phyloP scores from a whole-genome alignment of 495 filamentous ascomycete genomes.

The Elasticomyces elasticus region DNA sequence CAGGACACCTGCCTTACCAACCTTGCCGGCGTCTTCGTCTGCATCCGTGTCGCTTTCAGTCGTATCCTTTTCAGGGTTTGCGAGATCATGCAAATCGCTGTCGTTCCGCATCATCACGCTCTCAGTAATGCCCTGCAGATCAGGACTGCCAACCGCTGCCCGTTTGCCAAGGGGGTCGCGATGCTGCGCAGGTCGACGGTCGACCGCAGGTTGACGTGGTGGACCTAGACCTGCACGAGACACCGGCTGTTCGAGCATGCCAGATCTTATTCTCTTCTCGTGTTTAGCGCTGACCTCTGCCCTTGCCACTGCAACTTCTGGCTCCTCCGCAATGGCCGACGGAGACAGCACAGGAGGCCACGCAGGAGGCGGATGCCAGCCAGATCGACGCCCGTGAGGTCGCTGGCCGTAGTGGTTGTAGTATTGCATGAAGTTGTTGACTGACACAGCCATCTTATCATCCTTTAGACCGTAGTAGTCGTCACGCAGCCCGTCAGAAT shows the following conservation, averaged over 20 bases:
- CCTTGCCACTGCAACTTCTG: not conserved
- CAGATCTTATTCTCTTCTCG: not conserved
- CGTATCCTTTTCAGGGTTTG: not conserved
- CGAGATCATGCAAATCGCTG: slow-evolving; percentile 4
- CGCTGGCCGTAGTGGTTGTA: slow-evolving; percentile 42
- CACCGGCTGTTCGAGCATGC: not conserved
- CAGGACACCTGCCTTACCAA: slow-evolving; percentile 57
- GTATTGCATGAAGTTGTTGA: slow-evolving; percentile 84
- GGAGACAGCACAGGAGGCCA: slow-evolving; percentile 15
- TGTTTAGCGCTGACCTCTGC: not conserved
- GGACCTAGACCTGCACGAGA: not conserved
- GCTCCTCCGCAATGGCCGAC: slow-evolving; percentile 1
- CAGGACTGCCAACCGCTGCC: not conserved
- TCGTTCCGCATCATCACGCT: slow-evolving; percentile 9
- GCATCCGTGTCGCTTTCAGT: slow-evolving; percentile 34
- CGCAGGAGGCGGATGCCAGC: slow-evolving; percentile 20
- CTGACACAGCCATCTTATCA: slow-evolving; percentile 92
- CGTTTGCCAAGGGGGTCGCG: not conserved
- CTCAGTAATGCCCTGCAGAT: slow-evolving; percentile 1
- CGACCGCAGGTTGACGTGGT: not conserved
- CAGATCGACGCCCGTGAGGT: not conserved
- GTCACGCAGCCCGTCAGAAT: slow-evolving; percentile 57
- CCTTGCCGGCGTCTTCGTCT: slow-evolving; percentile 31
- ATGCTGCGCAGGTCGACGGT: not conserved
- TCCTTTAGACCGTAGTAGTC: slow-evolving; percentile 94